Percentiles rank a stretch among this genome's conserved stretches.
These are phyloP conservation scores for Globisporangium yorkense DNA, from an alignment of 352 stramenopile species.

Conservation along the genomic window DNA sequence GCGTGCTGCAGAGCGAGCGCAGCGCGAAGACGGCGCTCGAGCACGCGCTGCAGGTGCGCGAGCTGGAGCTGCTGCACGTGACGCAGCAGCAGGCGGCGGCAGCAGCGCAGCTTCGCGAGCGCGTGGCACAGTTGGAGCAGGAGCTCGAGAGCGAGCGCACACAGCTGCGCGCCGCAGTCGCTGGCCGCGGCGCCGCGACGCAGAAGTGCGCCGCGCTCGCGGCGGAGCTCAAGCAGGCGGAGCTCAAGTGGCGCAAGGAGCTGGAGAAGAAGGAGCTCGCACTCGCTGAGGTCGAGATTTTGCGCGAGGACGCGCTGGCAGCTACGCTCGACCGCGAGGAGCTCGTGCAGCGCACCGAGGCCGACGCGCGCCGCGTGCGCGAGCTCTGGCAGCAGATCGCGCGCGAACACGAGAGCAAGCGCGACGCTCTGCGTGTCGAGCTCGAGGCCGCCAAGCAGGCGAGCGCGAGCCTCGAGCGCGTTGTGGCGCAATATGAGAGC, in stretches of 20 bases:
- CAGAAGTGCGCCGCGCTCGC: constrained; percentile 52
- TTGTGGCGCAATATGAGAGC: constrained; percentile 15
- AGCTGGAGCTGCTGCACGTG: constrained; percentile 61
- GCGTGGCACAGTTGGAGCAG: constrained; percentile 42
- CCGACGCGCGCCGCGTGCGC: constrained; percentile 60
- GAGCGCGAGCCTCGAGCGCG: constrained; percentile 18
- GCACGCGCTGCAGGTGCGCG: constrained; percentile 55
- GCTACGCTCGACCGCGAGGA: constrained; percentile 44
- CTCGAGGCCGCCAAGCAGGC: constrained; percentile 27
- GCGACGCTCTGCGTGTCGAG: constrained; percentile 34
- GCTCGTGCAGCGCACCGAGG: constrained; percentile 64
- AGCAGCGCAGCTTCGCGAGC: constrained; percentile 32
- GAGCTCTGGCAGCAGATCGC: constrained; percentile 77
- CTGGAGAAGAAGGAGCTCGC: constrained; percentile 53
- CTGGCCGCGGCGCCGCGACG: constrained; percentile 39
- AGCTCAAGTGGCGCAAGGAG: constrained; percentile 60
- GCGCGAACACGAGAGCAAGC: constrained; percentile 56
- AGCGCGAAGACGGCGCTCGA: constrained; percentile 31
- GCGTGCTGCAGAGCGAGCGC: constrained; percentile 34
- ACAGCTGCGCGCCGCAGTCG: constrained; percentile 43
- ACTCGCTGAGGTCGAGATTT: constrained; percentile 37
- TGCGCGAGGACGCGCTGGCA: constrained; percentile 36
- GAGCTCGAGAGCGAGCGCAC: constrained; percentile 54
- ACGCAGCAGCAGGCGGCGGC: constrained; percentile 41
- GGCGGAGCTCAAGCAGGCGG: constrained; percentile 40